phyloP scores from a whole-genome alignment of 2,329 filamentous ascomycete genomes.

The Elsinoe batatas region DNA sequence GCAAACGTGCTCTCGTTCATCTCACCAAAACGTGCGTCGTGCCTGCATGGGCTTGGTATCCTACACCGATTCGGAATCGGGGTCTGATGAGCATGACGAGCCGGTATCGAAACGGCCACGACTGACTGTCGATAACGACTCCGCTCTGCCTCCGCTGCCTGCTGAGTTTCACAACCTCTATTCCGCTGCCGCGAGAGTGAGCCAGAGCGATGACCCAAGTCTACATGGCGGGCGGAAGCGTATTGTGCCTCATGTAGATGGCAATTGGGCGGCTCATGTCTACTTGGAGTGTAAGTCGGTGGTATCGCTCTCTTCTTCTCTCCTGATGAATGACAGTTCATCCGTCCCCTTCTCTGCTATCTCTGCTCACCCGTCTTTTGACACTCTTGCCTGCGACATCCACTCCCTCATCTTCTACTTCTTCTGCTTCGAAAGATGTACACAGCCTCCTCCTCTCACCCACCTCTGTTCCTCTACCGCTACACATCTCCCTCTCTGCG shows the following conservation, averaged over 20 bases:
- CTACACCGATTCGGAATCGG: conserved; percentile 49
- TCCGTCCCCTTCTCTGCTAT: neutral
- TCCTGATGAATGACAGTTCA: neutral
- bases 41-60: conserved; percentile 53
- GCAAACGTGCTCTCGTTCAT: neutral
- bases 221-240: conserved; percentile 80
- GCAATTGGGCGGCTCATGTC: conserved; percentile 87
- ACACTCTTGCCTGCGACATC: conserved; percentile 15
- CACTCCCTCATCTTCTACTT: neutral
- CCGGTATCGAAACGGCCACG: conserved; percentile 15
- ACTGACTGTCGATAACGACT: neutral
- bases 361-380: conserved; percentile 31
- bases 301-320: neutral
- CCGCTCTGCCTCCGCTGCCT: conserved; percentile 51
- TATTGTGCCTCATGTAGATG: conserved; percentile 70
- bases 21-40: neutral
- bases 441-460: conserved; percentile 63
- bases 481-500: conserved; percentile 85
- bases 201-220: conserved; percentile 68
- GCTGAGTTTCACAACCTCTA: conserved; percentile 81
- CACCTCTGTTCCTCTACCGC: conserved; percentile 63
- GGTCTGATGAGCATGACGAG: conserved; percentile 21
- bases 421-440: neutral
- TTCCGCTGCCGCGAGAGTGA: conserved; percentile 66
- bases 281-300: conserved; percentile 78